These are phyloP conservation scores for Salvia rosmarinus DNA, from an alignment of 257 asterid genomes.

Conservation along the genomic window DNA sequence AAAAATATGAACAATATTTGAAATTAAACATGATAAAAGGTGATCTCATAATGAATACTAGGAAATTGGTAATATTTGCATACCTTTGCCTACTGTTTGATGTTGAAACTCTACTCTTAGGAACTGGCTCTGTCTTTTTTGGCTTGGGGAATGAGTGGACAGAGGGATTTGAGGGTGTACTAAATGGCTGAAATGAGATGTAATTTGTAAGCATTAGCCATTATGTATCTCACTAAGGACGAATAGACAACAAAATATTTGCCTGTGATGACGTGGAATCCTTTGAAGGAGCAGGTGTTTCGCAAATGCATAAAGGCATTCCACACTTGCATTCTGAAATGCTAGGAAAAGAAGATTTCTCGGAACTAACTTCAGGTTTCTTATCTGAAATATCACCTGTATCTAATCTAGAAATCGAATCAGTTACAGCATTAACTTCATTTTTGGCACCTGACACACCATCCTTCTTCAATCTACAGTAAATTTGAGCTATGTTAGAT, in stretches of 20 bases:
- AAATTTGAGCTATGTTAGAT: conserved; percentile 26
- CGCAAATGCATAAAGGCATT: conserved; percentile 98
- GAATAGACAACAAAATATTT: conserved; percentile 32
- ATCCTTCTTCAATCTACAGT: conserved; percentile 55
- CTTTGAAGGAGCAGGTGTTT: conserved; percentile 70
- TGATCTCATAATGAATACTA: conserved; percentile 9
- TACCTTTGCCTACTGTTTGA: conserved; percentile 81
- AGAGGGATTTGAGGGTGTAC: conserved; percentile 43
- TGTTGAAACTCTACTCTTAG: conserved; percentile 75
- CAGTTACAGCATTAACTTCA: conserved; percentile 58
- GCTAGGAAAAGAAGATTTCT: conserved; percentile 45
- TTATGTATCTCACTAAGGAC: conserved; percentile 26
- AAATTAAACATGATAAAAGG: conserved; percentile 7
- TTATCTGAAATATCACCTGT: conserved; percentile 49
- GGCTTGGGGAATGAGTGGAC: conserved; percentile 55
- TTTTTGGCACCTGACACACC: conserved; percentile 53
- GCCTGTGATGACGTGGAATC: conserved; percentile 57
- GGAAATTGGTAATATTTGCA: conserved; percentile 34
- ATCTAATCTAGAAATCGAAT: conserved; percentile 75
- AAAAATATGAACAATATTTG: conserved; percentile 3
- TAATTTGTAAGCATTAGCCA: conserved; percentile 29
- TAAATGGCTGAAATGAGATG: conserved; percentile 48
- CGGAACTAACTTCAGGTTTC: conserved; percentile 47
- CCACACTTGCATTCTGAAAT: conserved; percentile 88
- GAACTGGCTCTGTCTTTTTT: conserved; percentile 57